These are phyloP conservation scores for Cercophora newfieldiana DNA, from an alignment of 495 filamentous ascomycete species.

Conservation along the genomic window DNA sequence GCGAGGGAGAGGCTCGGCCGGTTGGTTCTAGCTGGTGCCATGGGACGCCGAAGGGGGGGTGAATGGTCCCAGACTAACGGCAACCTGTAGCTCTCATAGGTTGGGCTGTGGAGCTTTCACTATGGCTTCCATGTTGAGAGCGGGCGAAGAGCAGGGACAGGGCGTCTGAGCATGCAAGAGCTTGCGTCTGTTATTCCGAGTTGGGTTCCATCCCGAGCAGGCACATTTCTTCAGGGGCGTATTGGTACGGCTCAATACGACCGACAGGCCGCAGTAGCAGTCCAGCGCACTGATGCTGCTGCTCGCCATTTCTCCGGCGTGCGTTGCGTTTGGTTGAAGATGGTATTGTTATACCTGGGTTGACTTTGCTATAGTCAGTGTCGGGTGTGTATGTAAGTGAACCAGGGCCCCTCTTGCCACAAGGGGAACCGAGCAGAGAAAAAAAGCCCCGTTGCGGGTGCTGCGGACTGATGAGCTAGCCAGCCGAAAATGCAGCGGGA, in stretches of 20 bases:
- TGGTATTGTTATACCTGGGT: conserved; percentile 25
- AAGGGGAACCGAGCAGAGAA: neutral
- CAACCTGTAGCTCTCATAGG: conserved; percentile 1
- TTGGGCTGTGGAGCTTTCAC: neutral
- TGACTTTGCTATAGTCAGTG: conserved; percentile 19
- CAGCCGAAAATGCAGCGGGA: neutral
- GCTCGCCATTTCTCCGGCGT: conserved; percentile 4
- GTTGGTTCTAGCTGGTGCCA: neutral
- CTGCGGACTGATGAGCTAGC: no score
- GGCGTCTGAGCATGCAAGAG: neutral
- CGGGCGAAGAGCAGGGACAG: neutral
- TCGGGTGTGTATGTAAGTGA: neutral
- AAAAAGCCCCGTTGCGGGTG: neutral
- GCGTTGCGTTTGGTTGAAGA: conserved; percentile 11
- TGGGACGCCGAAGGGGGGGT: neutral
- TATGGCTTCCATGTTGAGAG: neutral
- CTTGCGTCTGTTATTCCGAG: conserved; percentile 8
- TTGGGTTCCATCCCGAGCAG: conserved; percentile 20
- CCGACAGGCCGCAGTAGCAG: neutral
- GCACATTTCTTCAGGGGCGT: neutral
- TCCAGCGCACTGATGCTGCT: conserved; percentile 12
- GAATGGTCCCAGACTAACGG: neutral
- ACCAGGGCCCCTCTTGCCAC: neutral
- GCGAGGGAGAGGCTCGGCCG: neutral
- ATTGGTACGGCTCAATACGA: conserved; percentile 19